Conservation (phyloP, 176 grass and related monocot species). For the Aegilops longissima region DNA sequence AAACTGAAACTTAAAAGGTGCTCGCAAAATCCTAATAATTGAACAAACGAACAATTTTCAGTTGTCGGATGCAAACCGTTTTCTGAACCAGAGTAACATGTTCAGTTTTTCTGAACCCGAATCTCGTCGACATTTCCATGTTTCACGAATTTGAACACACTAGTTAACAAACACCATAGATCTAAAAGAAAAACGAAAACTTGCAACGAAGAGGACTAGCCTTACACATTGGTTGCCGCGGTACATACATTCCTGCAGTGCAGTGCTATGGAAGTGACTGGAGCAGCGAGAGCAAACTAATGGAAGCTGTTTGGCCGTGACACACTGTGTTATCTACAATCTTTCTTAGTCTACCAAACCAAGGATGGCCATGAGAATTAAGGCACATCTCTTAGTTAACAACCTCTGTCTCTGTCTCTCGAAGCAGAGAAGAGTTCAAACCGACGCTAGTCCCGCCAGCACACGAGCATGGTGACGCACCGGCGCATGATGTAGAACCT, state of each 20-base stretch:
- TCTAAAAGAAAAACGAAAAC: background rate
- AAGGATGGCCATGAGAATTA: background rate
- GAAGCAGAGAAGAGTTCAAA: background rate
- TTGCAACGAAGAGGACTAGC: no score
- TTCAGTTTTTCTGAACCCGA: background rate
- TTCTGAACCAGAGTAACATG: background rate
- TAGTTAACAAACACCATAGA: background rate
- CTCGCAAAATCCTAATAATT: background rate
- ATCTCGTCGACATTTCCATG: background rate
- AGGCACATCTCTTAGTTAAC: background rate
- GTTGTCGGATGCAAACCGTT: background rate
- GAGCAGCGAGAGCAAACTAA: background rate
- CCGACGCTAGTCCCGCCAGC: slow-evolving; percentile 55
- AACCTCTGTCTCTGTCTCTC: background rate
- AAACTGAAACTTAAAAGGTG: background rate
- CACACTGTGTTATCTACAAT: background rate
- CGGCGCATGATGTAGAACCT: slow-evolving; percentile 90
- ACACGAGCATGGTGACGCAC: slow-evolving; percentile 77
- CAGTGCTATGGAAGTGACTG: background rate
- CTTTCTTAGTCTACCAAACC: background rate
- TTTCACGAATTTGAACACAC: background rate
- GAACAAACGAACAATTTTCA: background rate
- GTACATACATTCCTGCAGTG: no score
- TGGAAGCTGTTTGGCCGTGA: background rate
- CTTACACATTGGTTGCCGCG: no score